Evolutionary conservation across 495 filamentous ascomycete genomes (phyloP).

Genomic region (Durotheca rogersii): DNA sequence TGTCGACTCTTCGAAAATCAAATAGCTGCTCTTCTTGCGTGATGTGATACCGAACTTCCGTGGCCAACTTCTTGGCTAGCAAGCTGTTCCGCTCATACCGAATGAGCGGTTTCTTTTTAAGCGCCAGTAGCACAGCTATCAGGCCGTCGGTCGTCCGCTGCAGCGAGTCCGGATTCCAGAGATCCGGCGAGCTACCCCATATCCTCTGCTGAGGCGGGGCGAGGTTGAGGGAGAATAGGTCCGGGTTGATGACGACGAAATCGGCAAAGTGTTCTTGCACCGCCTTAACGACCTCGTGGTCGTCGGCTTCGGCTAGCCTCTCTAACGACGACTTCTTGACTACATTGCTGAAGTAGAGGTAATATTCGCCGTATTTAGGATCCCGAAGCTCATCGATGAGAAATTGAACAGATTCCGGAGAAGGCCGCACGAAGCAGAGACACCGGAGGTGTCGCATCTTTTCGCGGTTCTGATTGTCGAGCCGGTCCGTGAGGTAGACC

Average conservation of each 20-base stretch:
- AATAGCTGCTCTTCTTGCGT: slow-evolving; percentile 97
- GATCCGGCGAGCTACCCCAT: slow-evolving; percentile 77
- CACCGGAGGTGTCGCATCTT: slow-evolving; percentile 98
- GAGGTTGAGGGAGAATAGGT: slow-evolving; percentile 81
- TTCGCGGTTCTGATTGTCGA: slow-evolving; percentile 88
- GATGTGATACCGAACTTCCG: slow-evolving; percentile 86
- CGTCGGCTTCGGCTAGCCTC: slow-evolving; percentile 93
- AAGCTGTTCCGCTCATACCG: slow-evolving; percentile 91
- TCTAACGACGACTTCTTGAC: slow-evolving; percentile 96
- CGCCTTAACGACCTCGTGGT: slow-evolving; percentile 89
- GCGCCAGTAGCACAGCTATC: slow-evolving; percentile 74
- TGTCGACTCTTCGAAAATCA: slow-evolving; percentile 94
- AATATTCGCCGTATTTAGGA: slow-evolving; percentile 96
- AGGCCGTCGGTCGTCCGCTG: slow-evolving; percentile 82
- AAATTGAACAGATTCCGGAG: slow-evolving; percentile 84
- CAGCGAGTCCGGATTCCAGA: slow-evolving; percentile 86
- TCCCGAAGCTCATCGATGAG: slow-evolving; percentile 95
- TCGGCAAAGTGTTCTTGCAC: slow-evolving; percentile 97
- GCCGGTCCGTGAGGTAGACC: slow-evolving; percentile 93
- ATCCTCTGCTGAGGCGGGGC: slow-evolving; percentile 72
- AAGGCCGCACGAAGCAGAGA: slow-evolving; percentile 88
- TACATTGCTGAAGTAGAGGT: slow-evolving; percentile 95
- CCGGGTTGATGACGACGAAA: slow-evolving; percentile 91
- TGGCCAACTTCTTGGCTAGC: slow-evolving; percentile 87
- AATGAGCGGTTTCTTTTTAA: slow-evolving; percentile 96